A percentile compares a stretch with the other conserved stretches of the same genome.
phyloP scores from a whole-genome alignment of 257 asterid species.

The Vinca minor region DNA sequence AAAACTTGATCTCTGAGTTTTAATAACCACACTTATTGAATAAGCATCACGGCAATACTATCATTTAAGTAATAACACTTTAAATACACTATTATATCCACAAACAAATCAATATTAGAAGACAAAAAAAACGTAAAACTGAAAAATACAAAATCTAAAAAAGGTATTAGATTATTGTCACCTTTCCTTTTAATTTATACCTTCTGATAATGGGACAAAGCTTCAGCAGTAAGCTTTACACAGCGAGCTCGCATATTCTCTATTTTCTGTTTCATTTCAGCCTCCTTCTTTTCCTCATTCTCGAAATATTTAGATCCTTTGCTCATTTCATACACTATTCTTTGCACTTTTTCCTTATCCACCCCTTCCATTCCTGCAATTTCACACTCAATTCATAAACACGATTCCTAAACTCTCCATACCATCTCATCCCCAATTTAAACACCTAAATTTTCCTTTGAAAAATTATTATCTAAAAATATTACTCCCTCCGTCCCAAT shows the following conservation, averaged over 20 bases:
- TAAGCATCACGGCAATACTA: not conserved
- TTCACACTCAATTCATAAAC: constrained; percentile 5
- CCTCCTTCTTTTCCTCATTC: constrained; percentile 82
- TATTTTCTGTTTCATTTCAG: constrained; percentile 63
- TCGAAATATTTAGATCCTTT: constrained; percentile 91
- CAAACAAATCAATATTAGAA: not conserved
- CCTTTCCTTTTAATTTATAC: constrained; percentile 22
- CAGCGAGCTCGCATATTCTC: constrained; percentile 58
- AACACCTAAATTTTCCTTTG: not conserved
- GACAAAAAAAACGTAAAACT: not conserved
- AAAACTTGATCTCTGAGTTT: not conserved
- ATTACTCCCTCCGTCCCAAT: too few relatives aligned
- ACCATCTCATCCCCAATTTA: not conserved
- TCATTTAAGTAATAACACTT: not conserved
- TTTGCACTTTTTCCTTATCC: constrained; percentile 96
- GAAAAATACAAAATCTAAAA: not conserved
- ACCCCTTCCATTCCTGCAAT: constrained; percentile 94
- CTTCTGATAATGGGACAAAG: constrained; percentile 54
- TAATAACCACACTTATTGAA: not conserved
- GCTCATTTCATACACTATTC: constrained; percentile 92
- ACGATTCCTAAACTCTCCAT: too few relatives aligned
- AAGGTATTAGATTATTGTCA: not conserved
- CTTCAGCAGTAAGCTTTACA: constrained; percentile 48
- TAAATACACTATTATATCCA: not conserved
- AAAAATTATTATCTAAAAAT: too few relatives aligned